Evolutionary conservation across 768 basidiomycete genomes (phyloP), one percentile per base, ranked within the genome.

Genomic region (Boletus reticulatus): DNA sequence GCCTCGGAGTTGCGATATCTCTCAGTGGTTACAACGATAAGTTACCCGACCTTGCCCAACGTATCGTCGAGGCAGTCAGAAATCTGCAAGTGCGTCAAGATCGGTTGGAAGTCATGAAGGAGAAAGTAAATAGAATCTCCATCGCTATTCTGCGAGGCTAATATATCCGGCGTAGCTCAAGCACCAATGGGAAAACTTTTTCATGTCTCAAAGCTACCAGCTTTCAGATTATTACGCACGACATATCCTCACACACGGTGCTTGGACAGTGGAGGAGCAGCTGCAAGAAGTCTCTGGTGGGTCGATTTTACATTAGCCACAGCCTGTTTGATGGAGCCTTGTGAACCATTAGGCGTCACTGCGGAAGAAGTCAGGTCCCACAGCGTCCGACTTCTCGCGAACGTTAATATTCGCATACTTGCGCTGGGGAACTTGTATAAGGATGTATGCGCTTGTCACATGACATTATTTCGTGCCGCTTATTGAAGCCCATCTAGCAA

Each of bases 1-100:
- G 78, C 3, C 84, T 84, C 13, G 90, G 91, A 2, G 68, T 97
- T 46, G 81, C 76, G 41, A 71, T 97, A 43, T 75, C 79, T 4
- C 75, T 92, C 51, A 80, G 78, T 44, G 97, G 97, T 7, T 98
- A 97, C 74, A 95, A 94, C 66, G 94, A 98, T 73, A 98, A 96
- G 72, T 76, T 92, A 59, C 75, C 83, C 8, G 83, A 89, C 3
- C 80, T 98, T 38, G 79, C 86, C 7, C 75, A 85, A 62, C 79
- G 85, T 57, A 82, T 98, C 50, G 67, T 95, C 43, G 82, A 86
- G 57, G 84, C 83, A 61, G 75, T 88, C 58, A 87, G 82, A 68
- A 74, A 73, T 24, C 74, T 94, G 47, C 74, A 80, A 60, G 77
- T 95, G 29, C 78, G 84, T 61, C 74, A 81, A n/a, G 82, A 89